Evolutionary conservation across 1,139 yeast species (phyloP).

Genomic region (Scheffersomyces lignicola): DNA sequence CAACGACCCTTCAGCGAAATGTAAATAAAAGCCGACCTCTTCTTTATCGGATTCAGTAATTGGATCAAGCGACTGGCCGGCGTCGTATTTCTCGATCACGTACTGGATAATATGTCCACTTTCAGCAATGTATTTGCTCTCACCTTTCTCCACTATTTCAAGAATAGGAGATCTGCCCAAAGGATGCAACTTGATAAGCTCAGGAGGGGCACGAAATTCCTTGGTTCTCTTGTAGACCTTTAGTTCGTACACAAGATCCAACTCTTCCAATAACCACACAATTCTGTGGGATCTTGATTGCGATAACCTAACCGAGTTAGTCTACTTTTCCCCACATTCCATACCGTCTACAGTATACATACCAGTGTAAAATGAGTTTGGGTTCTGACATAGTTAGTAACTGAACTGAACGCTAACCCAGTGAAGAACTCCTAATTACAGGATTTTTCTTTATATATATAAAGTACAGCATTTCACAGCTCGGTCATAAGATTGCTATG

Average conservation of each 20-base stretch:
- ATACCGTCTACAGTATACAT: conserved; percentile 10
- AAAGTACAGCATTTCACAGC: no score
- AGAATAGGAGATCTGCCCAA: conserved; percentile 44
- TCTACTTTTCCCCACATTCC: background rate
- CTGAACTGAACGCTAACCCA: background rate
- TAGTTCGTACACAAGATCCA: conserved; percentile 35
- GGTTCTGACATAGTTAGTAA: conserved; percentile 1
- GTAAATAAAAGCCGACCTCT: conserved; percentile 34
- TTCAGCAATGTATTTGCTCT: conserved; percentile 29
- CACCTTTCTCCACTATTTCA: conserved; percentile 24
- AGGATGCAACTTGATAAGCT: conserved; percentile 35
- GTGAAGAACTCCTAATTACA: no score
- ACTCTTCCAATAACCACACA: conserved; percentile 40
- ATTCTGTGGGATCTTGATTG: conserved; percentile 41
- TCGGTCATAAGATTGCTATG: no score
- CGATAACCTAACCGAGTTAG: conserved; percentile 27
- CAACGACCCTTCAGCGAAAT: conserved; percentile 41
- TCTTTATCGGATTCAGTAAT: conserved; percentile 24
- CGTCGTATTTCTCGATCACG: conserved; percentile 31
- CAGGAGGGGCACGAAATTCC: conserved; percentile 36
- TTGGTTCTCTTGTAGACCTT: conserved; percentile 29
- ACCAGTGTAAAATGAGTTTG: conserved; percentile 23
- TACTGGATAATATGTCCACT: conserved; percentile 39
- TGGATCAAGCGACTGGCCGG: conserved; percentile 25
- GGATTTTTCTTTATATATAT: no score